Conservation (phyloP, 2,329 filamentous ascomycete genomes). For the Penicillium sp. region DNA sequence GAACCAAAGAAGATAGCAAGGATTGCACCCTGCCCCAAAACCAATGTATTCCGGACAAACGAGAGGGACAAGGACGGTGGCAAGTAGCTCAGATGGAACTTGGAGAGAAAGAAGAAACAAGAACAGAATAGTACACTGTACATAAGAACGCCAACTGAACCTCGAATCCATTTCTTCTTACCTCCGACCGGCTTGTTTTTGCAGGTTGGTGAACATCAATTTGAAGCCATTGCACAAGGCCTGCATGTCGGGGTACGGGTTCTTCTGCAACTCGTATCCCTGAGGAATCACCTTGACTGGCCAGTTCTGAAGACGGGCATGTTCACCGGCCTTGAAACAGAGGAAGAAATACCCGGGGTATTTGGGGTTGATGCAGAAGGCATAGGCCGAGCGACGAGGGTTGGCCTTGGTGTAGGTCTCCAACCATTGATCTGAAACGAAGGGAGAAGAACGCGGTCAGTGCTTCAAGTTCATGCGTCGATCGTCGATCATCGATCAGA, state of each 20-base stretch:
- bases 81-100: not conserved
- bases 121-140: constrained; percentile 22
- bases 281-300: constrained; percentile 86
- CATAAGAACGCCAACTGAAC: constrained; percentile 1
- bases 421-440: constrained; percentile 75
- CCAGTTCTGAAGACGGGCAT: constrained; percentile 68
- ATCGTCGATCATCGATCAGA: too few species aligned
- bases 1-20: too few species aligned
- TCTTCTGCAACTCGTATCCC: constrained; percentile 83
- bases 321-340: constrained; percentile 86
- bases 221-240: constrained; percentile 97
- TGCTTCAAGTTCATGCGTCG: not conserved
- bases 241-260: constrained; percentile 88
- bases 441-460: not conserved
- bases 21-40: too few species aligned
- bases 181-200: constrained; percentile 26
- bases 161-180: constrained; percentile 8
- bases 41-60: too few species aligned
- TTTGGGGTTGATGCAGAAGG: constrained; percentile 89
- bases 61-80: too few species aligned
- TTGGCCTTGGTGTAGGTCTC: constrained; percentile 95
- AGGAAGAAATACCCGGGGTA: constrained; percentile 92
- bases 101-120: constrained; percentile 7
- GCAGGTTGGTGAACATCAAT: constrained; percentile 66
- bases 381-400: constrained; percentile 85